Conservation (phyloP, 2,329 filamentous ascomycete species). For the Trichothecium sympodiale region DNA sequence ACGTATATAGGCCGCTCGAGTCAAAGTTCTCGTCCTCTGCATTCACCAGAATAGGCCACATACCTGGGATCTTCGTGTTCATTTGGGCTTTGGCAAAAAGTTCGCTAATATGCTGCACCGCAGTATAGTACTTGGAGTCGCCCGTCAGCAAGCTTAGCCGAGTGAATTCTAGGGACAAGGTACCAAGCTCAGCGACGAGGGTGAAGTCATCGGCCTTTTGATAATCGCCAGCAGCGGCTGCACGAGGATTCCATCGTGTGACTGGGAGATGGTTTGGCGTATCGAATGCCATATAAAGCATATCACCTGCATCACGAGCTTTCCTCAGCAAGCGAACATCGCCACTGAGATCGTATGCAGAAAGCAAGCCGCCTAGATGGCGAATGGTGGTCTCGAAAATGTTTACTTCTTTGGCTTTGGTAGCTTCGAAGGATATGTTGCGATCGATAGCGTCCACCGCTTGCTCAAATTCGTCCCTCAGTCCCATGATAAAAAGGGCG, state of each 20-base stretch:
- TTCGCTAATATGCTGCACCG: conserved; percentile 44
- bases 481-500: conserved; percentile 27
- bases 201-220: conserved; percentile 5
- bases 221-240: conserved; percentile 12
- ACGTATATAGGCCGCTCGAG: conserved; percentile 40
- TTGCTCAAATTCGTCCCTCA: conserved; percentile 16
- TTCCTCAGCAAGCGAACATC: conserved; percentile 34
- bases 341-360: conserved; percentile 39
- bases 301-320: conserved; percentile 39
- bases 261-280: conserved; percentile 44
- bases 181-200: conserved; percentile 51
- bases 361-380: conserved; percentile 39
- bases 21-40: conserved; percentile 32
- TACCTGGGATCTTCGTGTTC: conserved; percentile 43
- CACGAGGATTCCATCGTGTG: conserved; percentile 17
- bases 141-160: conserved; percentile 51
- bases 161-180: conserved; percentile 51
- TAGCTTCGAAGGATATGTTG: conserved; percentile 40
- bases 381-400: conserved; percentile 45
- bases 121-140: conserved; percentile 50
- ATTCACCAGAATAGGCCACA: conserved; percentile 50
- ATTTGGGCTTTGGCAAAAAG: conserved; percentile 42
- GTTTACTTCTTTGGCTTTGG: conserved; percentile 29
- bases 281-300: conserved; percentile 44
- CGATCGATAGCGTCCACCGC: conserved; percentile 5